Evolutionary conservation across 1,139 yeast genomes (phyloP).

Genomic region (Pichia sp.): DNA sequence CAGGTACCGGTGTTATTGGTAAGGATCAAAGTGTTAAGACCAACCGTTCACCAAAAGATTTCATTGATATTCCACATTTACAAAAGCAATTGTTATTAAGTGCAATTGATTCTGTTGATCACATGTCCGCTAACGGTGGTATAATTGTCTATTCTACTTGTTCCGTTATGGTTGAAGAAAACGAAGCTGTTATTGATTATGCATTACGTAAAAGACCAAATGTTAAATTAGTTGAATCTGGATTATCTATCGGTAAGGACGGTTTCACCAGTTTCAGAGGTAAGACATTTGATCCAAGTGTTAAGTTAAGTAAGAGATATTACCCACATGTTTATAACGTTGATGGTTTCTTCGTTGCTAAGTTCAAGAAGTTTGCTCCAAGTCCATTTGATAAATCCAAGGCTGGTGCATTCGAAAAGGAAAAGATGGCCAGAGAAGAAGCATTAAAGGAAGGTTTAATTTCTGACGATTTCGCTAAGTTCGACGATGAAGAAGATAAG

Average conservation of each 20-base stretch:
- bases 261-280: slow-evolving; percentile 96
- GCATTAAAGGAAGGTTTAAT: slow-evolving; percentile 79
- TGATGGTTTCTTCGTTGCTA: slow-evolving; percentile 98
- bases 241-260: slow-evolving; percentile 92
- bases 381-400: slow-evolving; percentile 81
- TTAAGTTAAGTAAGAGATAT: slow-evolving; percentile 86
- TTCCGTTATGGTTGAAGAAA: slow-evolving; percentile 97
- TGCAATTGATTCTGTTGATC: slow-evolving; percentile 97
- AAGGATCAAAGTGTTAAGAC: slow-evolving; percentile 96
- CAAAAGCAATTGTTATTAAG: slow-evolving; percentile 92
- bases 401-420: slow-evolving; percentile 91
- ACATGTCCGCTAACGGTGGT: slow-evolving; percentile 89
- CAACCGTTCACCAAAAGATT: slow-evolving; percentile 93
- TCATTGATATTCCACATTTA: slow-evolving; percentile 93
- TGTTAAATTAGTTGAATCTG: slow-evolving; percentile 91
- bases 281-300: slow-evolving; percentile 76
- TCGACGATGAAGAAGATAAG: slow-evolving; percentile 75
- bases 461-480: slow-evolving; percentile 80
- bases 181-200: slow-evolving; percentile 98
- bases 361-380: slow-evolving; percentile 87
- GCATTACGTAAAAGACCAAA: slow-evolving; percentile 96
- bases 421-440: slow-evolving; percentile 74
- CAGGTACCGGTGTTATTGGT: slow-evolving; percentile 99
- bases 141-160: slow-evolving; percentile 96
- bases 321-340: slow-evolving; percentile 99